phyloP scores from a whole-genome alignment of 257 asterid species.

The Solanum etuberosum region DNA sequence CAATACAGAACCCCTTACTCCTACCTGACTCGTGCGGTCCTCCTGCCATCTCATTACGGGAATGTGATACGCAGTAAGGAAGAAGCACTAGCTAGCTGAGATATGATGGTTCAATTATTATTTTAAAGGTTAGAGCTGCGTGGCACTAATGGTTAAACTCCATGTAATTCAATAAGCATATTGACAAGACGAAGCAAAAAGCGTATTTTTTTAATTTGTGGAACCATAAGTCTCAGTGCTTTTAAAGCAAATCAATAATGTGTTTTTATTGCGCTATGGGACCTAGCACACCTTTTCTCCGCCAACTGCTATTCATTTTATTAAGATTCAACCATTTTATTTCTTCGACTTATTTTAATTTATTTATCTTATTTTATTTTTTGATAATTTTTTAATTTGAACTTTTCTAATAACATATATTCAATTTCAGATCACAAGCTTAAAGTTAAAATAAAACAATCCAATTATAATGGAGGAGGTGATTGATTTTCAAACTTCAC shows the following conservation, averaged over 20 bases:
- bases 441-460: not conserved
- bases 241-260: not conserved
- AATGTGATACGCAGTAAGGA: not conserved
- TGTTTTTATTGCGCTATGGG: not conserved
- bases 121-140: not conserved
- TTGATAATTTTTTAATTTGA: too few species aligned
- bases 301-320: not conserved
- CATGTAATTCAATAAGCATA: not conserved
- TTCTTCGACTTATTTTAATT: not conserved
- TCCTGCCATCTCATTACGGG: not conserved
- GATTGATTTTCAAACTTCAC: not conserved
- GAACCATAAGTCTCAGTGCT: not conserved
- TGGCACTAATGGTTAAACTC: not conserved
- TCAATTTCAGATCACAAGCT: too few species aligned
- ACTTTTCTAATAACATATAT: too few species aligned
- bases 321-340: not conserved
- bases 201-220: not conserved
- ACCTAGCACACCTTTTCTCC: not conserved
- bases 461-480: not conserved
- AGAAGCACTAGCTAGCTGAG: not conserved
- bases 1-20: rapidly evolving
- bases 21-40: too few species aligned
- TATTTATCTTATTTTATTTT: not conserved
- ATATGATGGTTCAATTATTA: not conserved
- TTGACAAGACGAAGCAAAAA: not conserved